A percentile compares a stretch with the other conserved stretches of the same genome.
phyloP scores from a whole-genome alignment of 2,329 filamentous ascomycete genomes.

The Neoascochyta sp. region DNA sequence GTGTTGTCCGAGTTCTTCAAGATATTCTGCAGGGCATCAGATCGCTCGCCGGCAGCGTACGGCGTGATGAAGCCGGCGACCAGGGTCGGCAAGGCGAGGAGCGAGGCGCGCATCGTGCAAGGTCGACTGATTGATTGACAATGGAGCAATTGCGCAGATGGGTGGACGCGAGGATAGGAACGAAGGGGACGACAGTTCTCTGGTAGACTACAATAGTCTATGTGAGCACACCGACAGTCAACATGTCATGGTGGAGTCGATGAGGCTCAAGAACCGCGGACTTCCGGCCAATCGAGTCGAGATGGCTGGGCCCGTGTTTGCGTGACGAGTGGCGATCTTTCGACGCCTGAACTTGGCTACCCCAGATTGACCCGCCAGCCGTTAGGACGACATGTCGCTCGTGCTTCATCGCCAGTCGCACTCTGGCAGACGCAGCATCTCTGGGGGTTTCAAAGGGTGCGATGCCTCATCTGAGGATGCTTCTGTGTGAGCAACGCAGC shows the following conservation, averaged over 20 bases:
- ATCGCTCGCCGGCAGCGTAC: conserved; percentile 39
- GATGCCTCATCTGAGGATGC: too few species aligned
- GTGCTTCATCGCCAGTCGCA: too few species aligned
- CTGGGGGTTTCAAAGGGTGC: too few species aligned
- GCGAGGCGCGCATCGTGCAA: conserved; percentile 18
- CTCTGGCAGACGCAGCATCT: too few species aligned
- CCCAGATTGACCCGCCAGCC: too few species aligned
- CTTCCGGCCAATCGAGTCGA: conserved; percentile 23
- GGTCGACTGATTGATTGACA: too few species aligned
- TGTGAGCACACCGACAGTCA: conserved; percentile 11
- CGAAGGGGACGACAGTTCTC: conserved; percentile 3
- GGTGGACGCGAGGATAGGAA: conserved; percentile 1
- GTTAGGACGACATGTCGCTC: too few species aligned
- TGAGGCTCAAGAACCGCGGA: conserved; percentile 11
- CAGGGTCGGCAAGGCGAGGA: conserved; percentile 13
- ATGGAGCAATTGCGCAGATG: conserved; percentile 1
- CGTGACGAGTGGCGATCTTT: too few species aligned
- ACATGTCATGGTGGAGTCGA: conserved; percentile 19
- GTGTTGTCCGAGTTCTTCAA: conserved; percentile 53
- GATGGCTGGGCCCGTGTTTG: too few species aligned
- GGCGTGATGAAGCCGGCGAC: conserved; percentile 19
- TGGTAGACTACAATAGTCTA: conserved; percentile 7
- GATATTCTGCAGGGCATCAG: conserved; percentile 53
- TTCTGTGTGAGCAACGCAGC: too few species aligned
- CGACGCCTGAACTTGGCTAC: too few species aligned